phyloP scores from a whole-genome alignment of 116 monocot species.

The Dioscorea cayenensis region DNA sequence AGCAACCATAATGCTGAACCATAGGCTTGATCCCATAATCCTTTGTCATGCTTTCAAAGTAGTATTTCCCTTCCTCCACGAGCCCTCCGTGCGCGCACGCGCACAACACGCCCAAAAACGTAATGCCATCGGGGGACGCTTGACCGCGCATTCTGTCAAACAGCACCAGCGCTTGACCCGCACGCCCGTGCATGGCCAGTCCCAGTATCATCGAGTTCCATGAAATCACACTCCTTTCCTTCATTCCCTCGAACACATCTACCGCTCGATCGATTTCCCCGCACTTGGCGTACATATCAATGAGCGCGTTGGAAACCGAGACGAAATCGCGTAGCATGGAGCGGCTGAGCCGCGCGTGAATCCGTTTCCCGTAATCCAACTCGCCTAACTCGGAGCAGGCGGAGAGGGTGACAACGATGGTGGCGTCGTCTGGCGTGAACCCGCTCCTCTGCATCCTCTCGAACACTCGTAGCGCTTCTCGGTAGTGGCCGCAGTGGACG shows the following conservation, averaged over 20 bases:
- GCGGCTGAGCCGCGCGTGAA: slow-evolving; percentile 25
- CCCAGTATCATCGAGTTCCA: slow-evolving; percentile 58
- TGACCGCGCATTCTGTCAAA: slow-evolving; percentile 23
- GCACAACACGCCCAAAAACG: slow-evolving; percentile 41
- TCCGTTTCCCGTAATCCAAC: slow-evolving; percentile 37
- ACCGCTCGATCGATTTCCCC: slow-evolving; percentile 39
- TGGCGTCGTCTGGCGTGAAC: slow-evolving; percentile 39
- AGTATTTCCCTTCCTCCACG: slow-evolving; percentile 30
- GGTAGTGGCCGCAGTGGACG: slow-evolving; percentile 22
- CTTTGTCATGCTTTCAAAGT: slow-evolving; percentile 34
- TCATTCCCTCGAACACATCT: slow-evolving; percentile 43
- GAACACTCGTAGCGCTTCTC: slow-evolving; percentile 33
- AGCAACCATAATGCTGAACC: slow-evolving; percentile 45
- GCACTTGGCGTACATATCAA: slow-evolving; percentile 55
- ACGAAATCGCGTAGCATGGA: slow-evolving; percentile 7
- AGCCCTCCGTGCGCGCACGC: slow-evolving; percentile 44
- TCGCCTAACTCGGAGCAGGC: slow-evolving; percentile 52
- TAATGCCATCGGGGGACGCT: slow-evolving; percentile 29
- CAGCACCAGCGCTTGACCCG: slow-evolving; percentile 22
- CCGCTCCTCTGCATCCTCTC: slow-evolving; percentile 22
- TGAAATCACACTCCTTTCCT: slow-evolving; percentile 35
- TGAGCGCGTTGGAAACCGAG: slow-evolving; percentile 37
- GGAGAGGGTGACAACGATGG: slow-evolving; percentile 45
- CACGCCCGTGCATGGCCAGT: slow-evolving; percentile 37
- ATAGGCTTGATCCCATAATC: slow-evolving; percentile 33